Evolutionary conservation across 1,284 basidiomycete species (phyloP), one percentile per base, ranked within the genome.

Genomic region (Meripilus lineatus): DNA sequence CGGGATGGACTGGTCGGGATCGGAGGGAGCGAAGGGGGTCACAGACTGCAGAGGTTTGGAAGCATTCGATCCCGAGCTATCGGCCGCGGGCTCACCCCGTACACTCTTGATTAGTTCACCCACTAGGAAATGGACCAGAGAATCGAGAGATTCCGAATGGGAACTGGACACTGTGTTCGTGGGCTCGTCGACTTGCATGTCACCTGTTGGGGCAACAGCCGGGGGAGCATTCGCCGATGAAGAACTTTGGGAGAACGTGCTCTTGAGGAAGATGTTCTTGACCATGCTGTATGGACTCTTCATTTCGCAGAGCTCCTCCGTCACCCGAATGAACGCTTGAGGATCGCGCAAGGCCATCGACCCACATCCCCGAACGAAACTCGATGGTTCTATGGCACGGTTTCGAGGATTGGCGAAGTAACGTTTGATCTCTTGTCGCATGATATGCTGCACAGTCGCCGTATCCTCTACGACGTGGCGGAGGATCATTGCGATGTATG

Each of bases 391-490:
- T 17, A 83, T 72, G 22, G 78, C 63, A 49, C 80, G 82, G 40
- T 79, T 79, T 30, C 89, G 80, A 39, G 84, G 74, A 46, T 83
- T 80, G 6, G 77, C 68, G 54, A 93, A 81, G 66, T 83, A 89
- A 4, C 82, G 77, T 56, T 79, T 84, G 54, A 98, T 75, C 54
- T 93, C 89, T 49, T 88, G 82, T 20, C 78, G 75, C 81, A 99
- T 94, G 49, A 89, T 75, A 5, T 72, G 69, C 44, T 80, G 75
- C 24, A 98, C 63, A 1, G 77, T 78, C 5, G 67, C 59, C 4
- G 72, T 58, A 52, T 93, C 88, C 65, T 99, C 96, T 42, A 95
- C 79, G 42, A 92, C 69, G 61, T 99, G 95, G 3, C 96, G 87
- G 15, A 97, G 70, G 46, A 98, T 86, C 57, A 90, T 89, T 17